Evolutionary conservation across 805 yeast species (phyloP).

Genomic region (Hermanozyma aechmeae): DNA sequence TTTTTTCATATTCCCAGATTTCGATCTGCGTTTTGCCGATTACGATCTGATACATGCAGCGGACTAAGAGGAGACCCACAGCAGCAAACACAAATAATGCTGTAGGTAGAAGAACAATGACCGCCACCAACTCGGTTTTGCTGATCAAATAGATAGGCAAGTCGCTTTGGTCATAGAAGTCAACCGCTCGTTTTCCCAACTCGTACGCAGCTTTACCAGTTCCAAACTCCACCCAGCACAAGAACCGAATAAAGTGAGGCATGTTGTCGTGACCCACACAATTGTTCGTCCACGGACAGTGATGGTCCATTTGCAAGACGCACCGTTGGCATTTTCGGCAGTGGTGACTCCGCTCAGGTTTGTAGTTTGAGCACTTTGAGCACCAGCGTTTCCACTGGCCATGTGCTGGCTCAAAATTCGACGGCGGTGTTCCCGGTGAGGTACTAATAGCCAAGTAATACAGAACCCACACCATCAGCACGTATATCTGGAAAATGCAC

Average conservation of each 20-base stretch:
- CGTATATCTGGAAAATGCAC: conserved; percentile 34
- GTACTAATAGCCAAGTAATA: conserved; percentile 59
- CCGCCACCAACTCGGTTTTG: conserved; percentile 43
- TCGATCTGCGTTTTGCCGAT: conserved; percentile 86
- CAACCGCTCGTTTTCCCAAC: conserved; percentile 28
- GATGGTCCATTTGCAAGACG: conserved; percentile 89
- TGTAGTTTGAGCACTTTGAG: conserved; percentile 57
- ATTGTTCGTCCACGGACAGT: conserved; percentile 86
- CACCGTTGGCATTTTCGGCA: conserved; percentile 71
- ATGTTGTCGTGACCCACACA: conserved; percentile 76
- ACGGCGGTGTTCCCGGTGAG: conserved; percentile 64
- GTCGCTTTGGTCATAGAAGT: conserved; percentile 39
- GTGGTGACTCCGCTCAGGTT: conserved; percentile 83
- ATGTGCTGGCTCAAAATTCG: conserved; percentile 29
- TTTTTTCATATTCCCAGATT: conserved; percentile 83
- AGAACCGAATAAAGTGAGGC: conserved; percentile 74
- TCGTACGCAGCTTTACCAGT: conserved; percentile 38
- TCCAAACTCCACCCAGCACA: conserved; percentile 53
- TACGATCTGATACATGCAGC: conserved; percentile 50
- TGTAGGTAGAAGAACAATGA: conserved; percentile 45
- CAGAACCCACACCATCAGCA: conserved; percentile 62
- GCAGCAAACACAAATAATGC: conserved; percentile 53
- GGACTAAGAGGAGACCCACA: conserved; percentile 45
- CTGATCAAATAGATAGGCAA: conserved; percentile 50
- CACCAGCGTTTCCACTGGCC: conserved; percentile 64